phyloP scores from a whole-genome alignment of 768 basidiomycete species.

The Mycena rosella region DNA sequence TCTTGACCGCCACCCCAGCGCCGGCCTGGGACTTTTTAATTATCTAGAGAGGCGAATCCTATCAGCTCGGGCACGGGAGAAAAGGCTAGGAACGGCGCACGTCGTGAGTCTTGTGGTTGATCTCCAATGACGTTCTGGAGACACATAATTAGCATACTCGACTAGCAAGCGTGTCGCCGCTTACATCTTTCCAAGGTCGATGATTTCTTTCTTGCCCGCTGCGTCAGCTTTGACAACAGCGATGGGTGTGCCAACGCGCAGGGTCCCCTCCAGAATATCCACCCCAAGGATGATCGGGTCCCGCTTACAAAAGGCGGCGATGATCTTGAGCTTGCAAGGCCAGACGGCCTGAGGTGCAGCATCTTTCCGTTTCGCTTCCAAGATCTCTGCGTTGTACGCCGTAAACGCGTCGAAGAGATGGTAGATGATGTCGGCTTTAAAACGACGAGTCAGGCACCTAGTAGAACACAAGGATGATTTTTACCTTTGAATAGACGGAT shows the following conservation, averaged over 20 bases:
- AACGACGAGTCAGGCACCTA: slow-evolving; percentile 24
- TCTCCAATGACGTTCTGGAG: slow-evolving; percentile 91
- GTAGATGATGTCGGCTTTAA: slow-evolving; percentile 96
- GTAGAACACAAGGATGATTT: slow-evolving; percentile 17
- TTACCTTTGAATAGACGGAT: slow-evolving; percentile 94
- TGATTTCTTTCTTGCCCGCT: slow-evolving; percentile 91
- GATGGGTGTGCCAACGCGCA: slow-evolving; percentile 93
- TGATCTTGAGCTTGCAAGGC: slow-evolving; percentile 94
- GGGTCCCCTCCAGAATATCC: slow-evolving; percentile 92
- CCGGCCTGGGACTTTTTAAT: slow-evolving; percentile 96
- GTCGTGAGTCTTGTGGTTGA: slow-evolving; percentile 93
- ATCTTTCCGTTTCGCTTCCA: slow-evolving; percentile 91
- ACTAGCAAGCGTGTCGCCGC: slow-evolving; percentile 42
- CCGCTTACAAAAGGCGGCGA: slow-evolving; percentile 95
- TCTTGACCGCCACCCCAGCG: slow-evolving; percentile 97
- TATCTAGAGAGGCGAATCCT: slow-evolving; percentile 60
- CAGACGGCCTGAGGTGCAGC: slow-evolving; percentile 96
- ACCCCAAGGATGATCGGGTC: slow-evolving; percentile 98
- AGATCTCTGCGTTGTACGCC: slow-evolving; percentile 91
- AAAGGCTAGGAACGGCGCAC: slow-evolving; percentile 53
- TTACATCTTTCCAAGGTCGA: slow-evolving; percentile 95
- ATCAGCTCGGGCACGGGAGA: slow-evolving; percentile 10
- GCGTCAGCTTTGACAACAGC: slow-evolving; percentile 96
- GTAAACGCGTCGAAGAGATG: slow-evolving; percentile 98
- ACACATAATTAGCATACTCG: slow-evolving; percentile 28